Conservation (phyloP, 1,139 yeast genomes). For the Taphrina communis region DNA sequence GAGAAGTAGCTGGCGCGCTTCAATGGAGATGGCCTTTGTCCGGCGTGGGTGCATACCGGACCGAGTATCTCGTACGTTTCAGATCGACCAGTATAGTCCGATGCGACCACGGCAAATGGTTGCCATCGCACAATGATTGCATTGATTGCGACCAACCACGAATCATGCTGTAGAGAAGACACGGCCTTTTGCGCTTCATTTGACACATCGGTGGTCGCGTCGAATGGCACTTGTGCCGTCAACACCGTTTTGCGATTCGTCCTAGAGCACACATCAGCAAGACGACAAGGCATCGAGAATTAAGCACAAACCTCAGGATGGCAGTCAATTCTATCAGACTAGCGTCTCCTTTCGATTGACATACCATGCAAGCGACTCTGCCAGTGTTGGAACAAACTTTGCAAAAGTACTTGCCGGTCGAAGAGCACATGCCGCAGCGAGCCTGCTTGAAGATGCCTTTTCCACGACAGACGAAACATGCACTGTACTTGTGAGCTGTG, state of each 20-base stretch:
- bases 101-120: neutral
- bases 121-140: conserved; percentile 8
- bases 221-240: neutral
- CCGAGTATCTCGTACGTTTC: conserved; percentile 5
- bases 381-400: conserved; percentile 8
- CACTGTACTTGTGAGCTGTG: neutral
- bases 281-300: no score
- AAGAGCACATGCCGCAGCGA: conserved; percentile 7
- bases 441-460: conserved; percentile 17
- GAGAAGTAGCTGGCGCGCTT: neutral
- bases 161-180: neutral
- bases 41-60: neutral
- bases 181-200: neutral
- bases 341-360: neutral
- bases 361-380: neutral
- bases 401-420: conserved; percentile 14
- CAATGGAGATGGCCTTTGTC: neutral
- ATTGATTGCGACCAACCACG: neutral
- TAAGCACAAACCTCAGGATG: conserved; percentile 3
- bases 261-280: neutral
- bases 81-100: neutral
- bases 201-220: neutral
- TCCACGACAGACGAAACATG: conserved; percentile 13
- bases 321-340: neutral
- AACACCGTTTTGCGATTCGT: neutral